Evolutionary conservation across 495 filamentous ascomycete genomes (phyloP), one percentile per base, ranked within the genome.

Genomic region (Hyaloscypha hepaticicola): DNA sequence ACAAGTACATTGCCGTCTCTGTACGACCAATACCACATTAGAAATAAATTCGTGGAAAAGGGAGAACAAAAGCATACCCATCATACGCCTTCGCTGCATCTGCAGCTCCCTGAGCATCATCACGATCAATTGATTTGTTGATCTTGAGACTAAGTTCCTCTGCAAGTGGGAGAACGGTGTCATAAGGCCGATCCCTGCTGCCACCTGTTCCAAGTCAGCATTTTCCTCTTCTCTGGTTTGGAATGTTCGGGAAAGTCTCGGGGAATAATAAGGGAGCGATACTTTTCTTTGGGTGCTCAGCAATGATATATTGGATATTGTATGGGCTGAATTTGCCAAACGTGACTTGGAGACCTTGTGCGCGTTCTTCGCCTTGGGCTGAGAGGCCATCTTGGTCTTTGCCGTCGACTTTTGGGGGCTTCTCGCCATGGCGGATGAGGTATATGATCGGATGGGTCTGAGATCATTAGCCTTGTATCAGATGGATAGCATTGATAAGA

Each of bases 371-470:
- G 19, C 83, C 83, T 55, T 77, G 61, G 0, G 77, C 52, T 31
- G 72, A 82, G 25, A 86, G 72, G 0, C 82, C 82, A 38, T 73
- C 72, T 11, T 67, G 72, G 31, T 77, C 77, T 59, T 80, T 69
- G 28, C 64, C 66, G 24, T 72, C 31, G 38, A 60, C 26, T 50
- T 74, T 72, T 14, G 70, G 55, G 14, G 82, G 83, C 72, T 86
- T 86, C 69, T 86, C 83, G 65, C 83, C 83, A 66, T 86, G 83
- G 8, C 83, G 81, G 71, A 86, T 86, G 5, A 86, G 67, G 66
- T 85, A 86, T 29, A 86, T 70, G 31, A 70, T 75, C 34, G 66
- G 66, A 3, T 45, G 16, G 38, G 38, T 45, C 38, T 45, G 38
- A 4, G 16, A 19, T 4, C 12, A 16, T 45, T 45, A 45, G 38